phyloP scores from a whole-genome alignment of 345 rosid species.

The Salix udensis region DNA sequence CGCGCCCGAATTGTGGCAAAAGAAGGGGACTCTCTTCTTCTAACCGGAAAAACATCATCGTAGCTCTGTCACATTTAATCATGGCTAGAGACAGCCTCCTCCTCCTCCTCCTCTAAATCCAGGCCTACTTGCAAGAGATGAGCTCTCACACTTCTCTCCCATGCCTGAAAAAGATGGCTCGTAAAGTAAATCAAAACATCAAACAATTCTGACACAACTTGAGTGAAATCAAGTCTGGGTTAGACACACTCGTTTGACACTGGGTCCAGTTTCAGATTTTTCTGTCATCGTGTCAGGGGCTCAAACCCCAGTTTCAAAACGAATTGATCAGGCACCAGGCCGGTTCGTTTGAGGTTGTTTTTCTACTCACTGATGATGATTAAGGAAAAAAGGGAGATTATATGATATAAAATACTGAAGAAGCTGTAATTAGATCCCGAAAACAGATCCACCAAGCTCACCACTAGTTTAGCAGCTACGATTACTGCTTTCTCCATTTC shows the following conservation, averaged over 20 bases:
- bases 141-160: slow-evolving; percentile 24
- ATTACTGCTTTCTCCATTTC: slow-evolving; percentile 34
- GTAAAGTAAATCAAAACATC: background rate
- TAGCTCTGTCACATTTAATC: background rate
- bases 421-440: background rate
- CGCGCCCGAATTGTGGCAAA: too few species aligned
- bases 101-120: background rate
- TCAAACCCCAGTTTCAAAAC: too few species aligned
- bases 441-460: slow-evolving; percentile 8
- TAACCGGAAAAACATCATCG: too few species aligned
- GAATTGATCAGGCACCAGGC: too few species aligned
- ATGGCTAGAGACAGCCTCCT: background rate
- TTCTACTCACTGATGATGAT: too few species aligned
- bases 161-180: slow-evolving; percentile 5
- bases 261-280: too few species aligned
- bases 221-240: too few species aligned
- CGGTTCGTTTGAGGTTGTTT: too few species aligned
- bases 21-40: too few species aligned
- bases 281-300: too few species aligned
- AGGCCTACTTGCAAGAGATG: slow-evolving; percentile 21
- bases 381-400: background rate
- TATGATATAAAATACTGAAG: background rate
- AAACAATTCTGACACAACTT: background rate
- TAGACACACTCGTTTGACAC: too few species aligned
- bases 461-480: slow-evolving; percentile 25